Conservation (phyloP, 164 flowering plant species). For the Litsea cubeba region DNA sequence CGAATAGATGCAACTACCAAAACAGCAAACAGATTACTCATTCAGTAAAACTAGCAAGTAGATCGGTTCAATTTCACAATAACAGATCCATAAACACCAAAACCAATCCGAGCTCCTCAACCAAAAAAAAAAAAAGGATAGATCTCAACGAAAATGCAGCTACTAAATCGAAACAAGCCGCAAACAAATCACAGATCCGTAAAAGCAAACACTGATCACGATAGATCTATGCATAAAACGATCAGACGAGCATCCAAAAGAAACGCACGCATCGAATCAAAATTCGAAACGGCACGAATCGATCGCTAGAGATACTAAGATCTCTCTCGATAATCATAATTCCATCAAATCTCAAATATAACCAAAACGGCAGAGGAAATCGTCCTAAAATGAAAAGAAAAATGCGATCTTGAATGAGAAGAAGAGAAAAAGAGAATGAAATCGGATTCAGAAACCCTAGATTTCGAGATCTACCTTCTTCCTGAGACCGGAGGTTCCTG, state of each 20-base stretch:
- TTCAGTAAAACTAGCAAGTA: background rate
- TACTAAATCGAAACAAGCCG: background rate
- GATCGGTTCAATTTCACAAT: background rate
- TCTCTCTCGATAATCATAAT: no score
- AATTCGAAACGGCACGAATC: background rate
- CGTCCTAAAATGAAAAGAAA: background rate
- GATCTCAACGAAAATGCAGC: background rate
- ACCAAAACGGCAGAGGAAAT: background rate
- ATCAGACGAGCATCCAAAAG: background rate
- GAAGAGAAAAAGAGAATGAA: background rate
- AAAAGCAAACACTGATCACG: background rate
- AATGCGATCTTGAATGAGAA: background rate
- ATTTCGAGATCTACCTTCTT: slow-evolving; percentile 58
- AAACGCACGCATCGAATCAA: background rate
- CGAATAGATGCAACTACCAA: no score
- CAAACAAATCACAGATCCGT: background rate
- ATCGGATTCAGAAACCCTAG: background rate
- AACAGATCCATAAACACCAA: background rate
- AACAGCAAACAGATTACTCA: background rate
- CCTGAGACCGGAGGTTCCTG: slow-evolving; percentile 93
- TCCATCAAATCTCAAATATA: no score
- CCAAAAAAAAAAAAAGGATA: background rate
- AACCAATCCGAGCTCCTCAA: background rate
- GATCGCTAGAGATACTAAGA: background rate
- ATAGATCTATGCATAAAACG: background rate